Evolutionary conservation across 1,284 basidiomycete species (phyloP).

Genomic region (Mycosarcoma mackinlayi): DNA sequence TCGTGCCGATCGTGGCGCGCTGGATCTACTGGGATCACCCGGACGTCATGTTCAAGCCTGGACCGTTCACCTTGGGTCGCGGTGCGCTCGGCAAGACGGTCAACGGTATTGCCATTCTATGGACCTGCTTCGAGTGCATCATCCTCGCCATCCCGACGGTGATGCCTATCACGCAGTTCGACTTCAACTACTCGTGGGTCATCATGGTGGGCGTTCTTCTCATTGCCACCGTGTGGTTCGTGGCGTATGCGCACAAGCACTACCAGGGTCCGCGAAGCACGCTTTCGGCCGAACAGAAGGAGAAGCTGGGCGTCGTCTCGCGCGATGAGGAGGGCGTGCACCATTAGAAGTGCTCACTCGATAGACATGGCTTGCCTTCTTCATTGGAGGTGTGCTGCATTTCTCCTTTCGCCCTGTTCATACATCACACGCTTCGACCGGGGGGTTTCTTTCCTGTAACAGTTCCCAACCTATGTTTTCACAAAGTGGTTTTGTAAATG

Average conservation of each 20-base stretch:
- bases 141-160: slow-evolving; percentile 58
- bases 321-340: slow-evolving; percentile 44
- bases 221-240: slow-evolving; percentile 70
- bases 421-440: slow-evolving; percentile 9
- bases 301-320: slow-evolving; percentile 57
- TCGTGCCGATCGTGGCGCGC: slow-evolving; percentile 71
- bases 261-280: slow-evolving; percentile 70
- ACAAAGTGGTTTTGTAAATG: slow-evolving; percentile 3
- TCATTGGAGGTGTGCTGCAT: not conserved
- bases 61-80: slow-evolving; percentile 86
- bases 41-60: slow-evolving; percentile 82
- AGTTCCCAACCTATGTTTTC: slow-evolving; percentile 14
- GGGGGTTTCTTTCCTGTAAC: slow-evolving; percentile 6
- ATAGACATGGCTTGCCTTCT: not conserved
- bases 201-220: slow-evolving; percentile 69
- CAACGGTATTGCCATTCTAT: slow-evolving; percentile 76
- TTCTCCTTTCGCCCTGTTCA: slow-evolving; percentile 14
- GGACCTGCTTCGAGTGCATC: slow-evolving; percentile 69
- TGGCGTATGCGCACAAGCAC: slow-evolving; percentile 69
- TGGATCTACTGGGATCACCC: slow-evolving; percentile 81
- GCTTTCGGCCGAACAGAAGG: slow-evolving; percentile 53
- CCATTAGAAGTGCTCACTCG: slow-evolving; percentile 16
- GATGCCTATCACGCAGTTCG: slow-evolving; percentile 41
- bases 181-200: slow-evolving; percentile 63
- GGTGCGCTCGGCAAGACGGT: slow-evolving; percentile 76